A percentile compares a stretch with the other conserved stretches of the same genome.
These are phyloP conservation scores for Verticillium nonalfalfae DNA, from an alignment of 2,329 filamentous ascomycete species.

Conservation along the genomic window DNA sequence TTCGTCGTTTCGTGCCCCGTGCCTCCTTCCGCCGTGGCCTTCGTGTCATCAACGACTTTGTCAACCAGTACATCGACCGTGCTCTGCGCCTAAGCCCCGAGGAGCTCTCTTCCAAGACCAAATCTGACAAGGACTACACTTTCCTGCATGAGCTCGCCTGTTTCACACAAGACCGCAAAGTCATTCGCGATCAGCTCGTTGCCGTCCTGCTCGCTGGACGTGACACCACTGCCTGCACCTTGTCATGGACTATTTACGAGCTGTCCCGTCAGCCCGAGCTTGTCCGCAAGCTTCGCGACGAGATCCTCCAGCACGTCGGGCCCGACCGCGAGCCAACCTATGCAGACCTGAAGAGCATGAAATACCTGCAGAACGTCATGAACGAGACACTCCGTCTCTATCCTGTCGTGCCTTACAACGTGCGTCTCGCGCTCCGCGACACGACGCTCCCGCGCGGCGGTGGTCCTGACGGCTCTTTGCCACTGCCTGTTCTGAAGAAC, in stretches of 20 bases:
- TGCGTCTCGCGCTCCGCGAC: constrained; percentile 64
- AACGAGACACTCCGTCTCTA: constrained; percentile 76
- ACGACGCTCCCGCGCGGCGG: constrained; percentile 70
- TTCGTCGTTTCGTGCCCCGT: constrained; percentile 48
- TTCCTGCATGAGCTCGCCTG: constrained; percentile 81
- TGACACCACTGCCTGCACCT: constrained; percentile 78
- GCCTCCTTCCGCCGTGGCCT: constrained; percentile 58
- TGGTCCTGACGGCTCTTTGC: constrained; percentile 54
- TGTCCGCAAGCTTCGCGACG: constrained; percentile 61
- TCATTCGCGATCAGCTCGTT: constrained; percentile 79
- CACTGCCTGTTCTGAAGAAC: constrained; percentile 61
- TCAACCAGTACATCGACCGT: constrained; percentile 70
- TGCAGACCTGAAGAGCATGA: constrained; percentile 79
- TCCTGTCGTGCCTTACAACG: constrained; percentile 73
- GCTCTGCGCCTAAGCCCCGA: constrained; percentile 62
- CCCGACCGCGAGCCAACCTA: constrained; percentile 60
- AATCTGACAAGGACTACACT: constrained; percentile 67
- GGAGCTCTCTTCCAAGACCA: constrained; percentile 68
- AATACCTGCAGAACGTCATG: constrained; percentile 67
- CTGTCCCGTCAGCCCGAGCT: constrained; percentile 64
- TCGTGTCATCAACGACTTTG: constrained; percentile 66
- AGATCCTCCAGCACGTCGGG: constrained; percentile 66
- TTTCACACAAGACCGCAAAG: constrained; percentile 65
- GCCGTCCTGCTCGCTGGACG: constrained; percentile 77
- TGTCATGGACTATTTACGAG: constrained; percentile 81